Evolutionary conservation across 2,329 filamentous ascomycete genomes (phyloP), one percentile per base, ranked within the genome.

Genomic region (Alternaria postmessia): DNA sequence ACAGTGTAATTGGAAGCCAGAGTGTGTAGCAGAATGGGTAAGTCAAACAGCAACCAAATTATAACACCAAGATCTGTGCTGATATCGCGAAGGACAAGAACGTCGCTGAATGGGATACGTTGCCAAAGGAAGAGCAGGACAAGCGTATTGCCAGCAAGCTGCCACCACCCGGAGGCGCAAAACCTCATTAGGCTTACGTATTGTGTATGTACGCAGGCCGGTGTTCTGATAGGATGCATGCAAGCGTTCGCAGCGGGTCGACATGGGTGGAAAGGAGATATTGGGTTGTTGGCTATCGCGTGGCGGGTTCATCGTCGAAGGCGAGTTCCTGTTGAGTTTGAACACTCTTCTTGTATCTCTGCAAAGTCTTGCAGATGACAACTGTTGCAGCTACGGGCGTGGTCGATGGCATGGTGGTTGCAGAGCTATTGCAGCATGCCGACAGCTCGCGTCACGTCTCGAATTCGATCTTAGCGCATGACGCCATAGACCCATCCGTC

Each of bases 1-100:
- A 73, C 81, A 84, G 65, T 91, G 89, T 77, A 91, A 91, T 70
- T 91, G 89, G 89, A 83, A 88, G 43, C 75, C 80, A 5, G 85
- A 87, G 5, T 91, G 89, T 67, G 87, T 91, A 11, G 80, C 79
- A 26, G 79, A 84, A 66, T 92, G 89, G 89, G 73, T 75, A 58
- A 64, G 71, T 65, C 14, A 3, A 24, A 8, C 30, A 8, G 5
- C 18, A 8, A 5, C 5, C 20, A 46, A n/a, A 7, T 44, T 18
- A n/a, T 28, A 11, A 8, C 9, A 28, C 34, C 5, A 28, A n/a
- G 16, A 46, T 30, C 16, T n/a, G 32, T n/a, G 32, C 51, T 54
- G 57, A 70, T 44, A 67, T 38, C 7, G 11, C 4, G 11, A 22
- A 72, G 70, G 89, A 91, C 65, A 82, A 84, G 64, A 85, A 90